Evolutionary conservation across 78 protist genomes (phyloP).

Genomic region (Acrasis kona): DNA sequence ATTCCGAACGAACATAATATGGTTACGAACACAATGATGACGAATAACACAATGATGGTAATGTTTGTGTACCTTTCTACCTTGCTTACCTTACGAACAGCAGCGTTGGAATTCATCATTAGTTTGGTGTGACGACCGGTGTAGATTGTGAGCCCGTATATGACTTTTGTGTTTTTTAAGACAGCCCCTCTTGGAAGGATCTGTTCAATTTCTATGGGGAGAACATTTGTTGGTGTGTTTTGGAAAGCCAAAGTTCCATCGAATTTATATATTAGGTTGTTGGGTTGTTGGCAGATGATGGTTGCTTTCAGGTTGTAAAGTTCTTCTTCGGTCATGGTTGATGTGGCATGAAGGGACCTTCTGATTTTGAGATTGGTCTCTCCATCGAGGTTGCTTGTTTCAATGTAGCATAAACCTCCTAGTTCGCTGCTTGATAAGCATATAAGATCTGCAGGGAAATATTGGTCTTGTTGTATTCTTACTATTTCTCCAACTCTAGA

Average conservation of each 20-base stretch:
- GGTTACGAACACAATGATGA: too few species aligned
- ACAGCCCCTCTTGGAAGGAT: conserved; percentile 3
- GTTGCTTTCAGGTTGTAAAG: conserved; percentile 1
- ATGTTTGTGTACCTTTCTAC: too few species aligned
- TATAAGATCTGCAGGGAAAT: conserved; percentile 30
- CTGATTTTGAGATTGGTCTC: conserved; percentile 42
- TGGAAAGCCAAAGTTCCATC: conserved; percentile 38
- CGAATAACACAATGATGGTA: too few species aligned
- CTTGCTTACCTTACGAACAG: conserved; percentile 1
- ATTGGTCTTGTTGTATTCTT: background rate
- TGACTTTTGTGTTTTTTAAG: background rate
- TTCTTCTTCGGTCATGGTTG: background rate
- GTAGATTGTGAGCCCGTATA: conserved; percentile 25
- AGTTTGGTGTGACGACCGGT: conserved; percentile 31
- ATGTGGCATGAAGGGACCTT: background rate
- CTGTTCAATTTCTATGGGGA: background rate
- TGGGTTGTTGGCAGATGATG: conserved; percentile 61
- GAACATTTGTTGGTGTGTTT: conserved; percentile 10
- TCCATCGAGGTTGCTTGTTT: conserved; percentile 73
- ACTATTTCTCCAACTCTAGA: conserved; percentile 54
- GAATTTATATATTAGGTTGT: conserved; percentile 51
- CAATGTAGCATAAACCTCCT: conserved; percentile 44
- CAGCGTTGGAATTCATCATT: conserved; percentile 1
- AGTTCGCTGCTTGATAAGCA: background rate
- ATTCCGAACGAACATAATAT: too few species aligned